Conservation (phyloP, 805 yeast genomes). For the Monosporozyma unispora region DNA sequence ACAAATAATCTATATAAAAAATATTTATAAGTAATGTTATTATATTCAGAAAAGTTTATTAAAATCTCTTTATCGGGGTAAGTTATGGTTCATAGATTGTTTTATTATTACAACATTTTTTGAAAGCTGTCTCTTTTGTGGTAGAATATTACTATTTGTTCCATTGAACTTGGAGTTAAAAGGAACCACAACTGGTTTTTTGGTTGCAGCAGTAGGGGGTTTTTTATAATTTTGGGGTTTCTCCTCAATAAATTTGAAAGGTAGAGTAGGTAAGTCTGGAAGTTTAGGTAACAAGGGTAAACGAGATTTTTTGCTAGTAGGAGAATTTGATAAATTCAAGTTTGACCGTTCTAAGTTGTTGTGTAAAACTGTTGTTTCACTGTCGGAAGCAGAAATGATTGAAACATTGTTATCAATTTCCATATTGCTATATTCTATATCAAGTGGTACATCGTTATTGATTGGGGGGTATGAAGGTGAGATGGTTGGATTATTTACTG, state of each 20-base stretch:
- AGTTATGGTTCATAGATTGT: neutral
- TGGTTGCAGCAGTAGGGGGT: neutral
- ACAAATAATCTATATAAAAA: neutral
- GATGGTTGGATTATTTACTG: neutral
- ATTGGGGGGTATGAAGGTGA: neutral
- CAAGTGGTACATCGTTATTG: neutral
- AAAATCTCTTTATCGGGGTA: neutral
- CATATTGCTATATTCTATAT: no score
- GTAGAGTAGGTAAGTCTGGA: constrained; percentile 12
- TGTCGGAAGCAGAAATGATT: neutral
- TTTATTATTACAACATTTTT: neutral
- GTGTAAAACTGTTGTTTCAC: neutral
- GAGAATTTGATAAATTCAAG: neutral
- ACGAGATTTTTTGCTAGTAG: neutral
- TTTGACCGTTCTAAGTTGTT: neutral
- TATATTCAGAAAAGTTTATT: neutral
- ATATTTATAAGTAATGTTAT: neutral
- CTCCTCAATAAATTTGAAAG: constrained; percentile 1
- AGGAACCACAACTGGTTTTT: constrained; percentile 17
- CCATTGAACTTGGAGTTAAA: constrained; percentile 7
- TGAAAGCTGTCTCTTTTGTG: constrained; percentile 23
- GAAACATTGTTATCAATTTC: neutral
- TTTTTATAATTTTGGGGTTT: neutral
- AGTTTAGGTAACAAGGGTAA: neutral
- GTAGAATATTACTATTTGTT: constrained; percentile 16